Evolutionary conservation across 331 rosid species (phyloP), one percentile per base, ranked within the genome.

Genomic region (Quercus phellos): DNA sequence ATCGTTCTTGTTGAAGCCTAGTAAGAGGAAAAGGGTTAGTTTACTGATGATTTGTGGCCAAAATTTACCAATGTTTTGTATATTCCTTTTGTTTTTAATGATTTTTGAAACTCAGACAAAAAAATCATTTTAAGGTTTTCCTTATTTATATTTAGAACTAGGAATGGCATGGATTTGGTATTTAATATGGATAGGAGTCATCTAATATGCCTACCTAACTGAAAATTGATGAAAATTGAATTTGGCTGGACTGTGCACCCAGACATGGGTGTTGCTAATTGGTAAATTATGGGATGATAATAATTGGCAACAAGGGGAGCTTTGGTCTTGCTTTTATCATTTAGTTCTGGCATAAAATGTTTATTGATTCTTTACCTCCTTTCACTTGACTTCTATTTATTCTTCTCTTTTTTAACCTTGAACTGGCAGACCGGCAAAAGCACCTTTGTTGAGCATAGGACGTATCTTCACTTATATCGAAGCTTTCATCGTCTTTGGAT

Each of bases 401-500:
- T 38, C 26, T 4, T 70, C 55, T 55, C 38, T 60, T 26, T 51
- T 32, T 74, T 34, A 58, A 53, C 70, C 18, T 74, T 75, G 38
- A 30, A 68, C 74, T 73, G 30, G 70, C 90, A 94, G 99, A 94
- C 98, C 74, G 99, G 97, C 55, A 94, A 94, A 90, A 94, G 93
- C 84, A 87, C 91, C 79, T 94, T 94, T 74, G 99, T 94, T 68
- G 99, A 94, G 88, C 99, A 92, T 83, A 90, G 99, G 75, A 90
- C 99, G 0, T 92, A 86, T 85, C 85, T 94, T 51, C 98, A 94
- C 88, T 72, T 94, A 80, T 94, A 92, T 77, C 90, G 97, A 80
- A 94, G 99, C 83, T 94, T 94, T 79, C 99, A 94, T 84, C 98
- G 99, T 42, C 93, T 94, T 54, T 94, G 99, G 99, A 91, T 94